Conservation (phyloP, 2,329 filamentous ascomycete genomes). For the Phialocephala sp. region DNA sequence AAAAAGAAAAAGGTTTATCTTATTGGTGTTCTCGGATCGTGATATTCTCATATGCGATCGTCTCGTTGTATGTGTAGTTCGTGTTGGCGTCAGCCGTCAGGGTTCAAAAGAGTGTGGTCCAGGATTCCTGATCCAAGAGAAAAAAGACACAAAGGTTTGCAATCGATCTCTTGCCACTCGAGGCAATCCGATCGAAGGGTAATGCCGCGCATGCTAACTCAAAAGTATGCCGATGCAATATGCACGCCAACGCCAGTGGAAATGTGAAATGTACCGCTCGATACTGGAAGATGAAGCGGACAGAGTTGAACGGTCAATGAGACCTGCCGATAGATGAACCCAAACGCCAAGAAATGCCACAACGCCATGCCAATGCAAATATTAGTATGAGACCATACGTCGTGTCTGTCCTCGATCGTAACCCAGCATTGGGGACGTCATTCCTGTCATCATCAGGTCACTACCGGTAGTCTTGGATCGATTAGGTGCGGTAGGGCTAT, state of each 20-base stretch:
- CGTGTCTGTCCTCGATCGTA: slow-evolving; percentile 60
- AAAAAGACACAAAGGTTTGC: slow-evolving; percentile 13
- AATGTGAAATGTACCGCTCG: slow-evolving; percentile 29
- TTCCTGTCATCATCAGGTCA: slow-evolving; percentile 47
- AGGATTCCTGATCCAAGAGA: slow-evolving; percentile 43
- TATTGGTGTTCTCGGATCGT: slow-evolving; percentile 28
- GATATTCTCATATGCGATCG: slow-evolving; percentile 38
- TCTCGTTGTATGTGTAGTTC: slow-evolving; percentile 30
- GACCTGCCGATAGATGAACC: slow-evolving; percentile 30
- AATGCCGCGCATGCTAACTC: slow-evolving; percentile 32
- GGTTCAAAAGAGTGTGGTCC: slow-evolving; percentile 38
- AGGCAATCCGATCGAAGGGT: slow-evolving; percentile 28
- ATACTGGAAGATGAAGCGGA: slow-evolving; percentile 35
- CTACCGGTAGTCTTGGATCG: slow-evolving; percentile 34
- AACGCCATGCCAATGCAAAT: slow-evolving; percentile 35
- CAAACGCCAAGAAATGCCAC: slow-evolving; percentile 38
- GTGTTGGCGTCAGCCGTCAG: slow-evolving; percentile 24
- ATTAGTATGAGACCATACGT: slow-evolving; percentile 69
- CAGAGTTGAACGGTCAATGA: slow-evolving; percentile 23
- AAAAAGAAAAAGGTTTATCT: slow-evolving; percentile 16
- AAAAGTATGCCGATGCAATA: slow-evolving; percentile 40
- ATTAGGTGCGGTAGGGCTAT: slow-evolving; percentile 60
- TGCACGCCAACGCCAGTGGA: slow-evolving; percentile 41
- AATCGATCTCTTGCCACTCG: slow-evolving; percentile 23
- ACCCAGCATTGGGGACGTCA: slow-evolving; percentile 49